Evolutionary conservation across 2,329 filamentous ascomycete genomes (phyloP).

Genomic region (Thermothelomyces thermophilus): DNA sequence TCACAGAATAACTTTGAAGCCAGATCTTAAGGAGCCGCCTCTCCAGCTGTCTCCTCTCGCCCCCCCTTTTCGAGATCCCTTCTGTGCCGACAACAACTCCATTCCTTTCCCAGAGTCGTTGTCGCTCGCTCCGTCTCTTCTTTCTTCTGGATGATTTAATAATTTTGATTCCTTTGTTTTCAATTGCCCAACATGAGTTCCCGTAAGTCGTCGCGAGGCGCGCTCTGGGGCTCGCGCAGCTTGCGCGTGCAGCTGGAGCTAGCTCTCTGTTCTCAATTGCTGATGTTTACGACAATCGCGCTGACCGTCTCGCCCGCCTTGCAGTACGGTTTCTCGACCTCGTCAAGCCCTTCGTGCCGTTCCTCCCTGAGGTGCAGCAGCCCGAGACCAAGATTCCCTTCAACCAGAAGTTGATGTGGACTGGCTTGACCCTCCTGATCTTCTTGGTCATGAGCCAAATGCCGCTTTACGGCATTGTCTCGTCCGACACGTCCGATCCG

Average conservation of each 20-base stretch:
- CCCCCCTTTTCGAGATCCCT: constrained; percentile 23
- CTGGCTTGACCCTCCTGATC: constrained; percentile 87
- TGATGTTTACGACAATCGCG: constrained; percentile 14
- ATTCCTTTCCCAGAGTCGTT: constrained; percentile 26
- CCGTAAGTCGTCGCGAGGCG: constrained; percentile 37
- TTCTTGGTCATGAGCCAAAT: constrained; percentile 99
- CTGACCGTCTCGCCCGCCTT: constrained; percentile 17
- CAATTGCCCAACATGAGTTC: constrained; percentile 46
- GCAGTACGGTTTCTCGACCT: constrained; percentile 98
- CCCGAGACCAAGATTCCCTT: constrained; percentile 98
- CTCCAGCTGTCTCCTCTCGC: constrained; percentile 39
- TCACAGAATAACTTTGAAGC: constrained; percentile 27
- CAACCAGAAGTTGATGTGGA: constrained; percentile 98
- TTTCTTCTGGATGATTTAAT: constrained; percentile 32
- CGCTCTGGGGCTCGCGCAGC: constrained; percentile 9
- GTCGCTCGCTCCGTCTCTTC: constrained; percentile 26
- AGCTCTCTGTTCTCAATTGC: constrained; percentile 2
- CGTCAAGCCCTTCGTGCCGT: constrained; percentile 98
- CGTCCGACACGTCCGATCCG: constrained; percentile 95
- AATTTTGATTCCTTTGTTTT: constrained; percentile 29
- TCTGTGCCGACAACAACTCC: constrained; percentile 26
- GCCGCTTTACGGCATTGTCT: constrained; percentile 98
- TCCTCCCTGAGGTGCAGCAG: constrained; percentile 97
- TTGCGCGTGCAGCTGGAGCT: not conserved
- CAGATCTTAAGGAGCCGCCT: constrained; percentile 25